Conservation (phyloP, 352 stramenopile genomes). For the Lagenidium giganteum region DNA sequence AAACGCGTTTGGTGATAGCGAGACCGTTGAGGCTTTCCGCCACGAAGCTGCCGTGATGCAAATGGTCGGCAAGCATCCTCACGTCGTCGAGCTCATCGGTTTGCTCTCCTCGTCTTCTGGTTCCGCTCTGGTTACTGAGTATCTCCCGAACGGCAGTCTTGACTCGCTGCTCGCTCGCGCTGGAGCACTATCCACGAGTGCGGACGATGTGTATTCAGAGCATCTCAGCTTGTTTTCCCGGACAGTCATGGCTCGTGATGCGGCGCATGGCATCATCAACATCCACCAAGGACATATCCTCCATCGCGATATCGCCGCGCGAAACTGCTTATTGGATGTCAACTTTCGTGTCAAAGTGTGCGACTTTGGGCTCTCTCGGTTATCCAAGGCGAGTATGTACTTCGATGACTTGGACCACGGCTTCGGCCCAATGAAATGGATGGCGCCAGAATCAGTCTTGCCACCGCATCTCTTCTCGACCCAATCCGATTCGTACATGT, state of each 20-base stretch:
- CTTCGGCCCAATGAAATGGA: conserved; percentile 72
- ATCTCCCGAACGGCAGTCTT: conserved; percentile 62
- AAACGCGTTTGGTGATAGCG: conserved; percentile 33
- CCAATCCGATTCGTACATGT: conserved; percentile 75
- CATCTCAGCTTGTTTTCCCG: conserved; percentile 43
- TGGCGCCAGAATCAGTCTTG: conserved; percentile 61
- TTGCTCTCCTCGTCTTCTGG: conserved; percentile 16
- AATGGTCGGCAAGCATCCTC: conserved; percentile 67
- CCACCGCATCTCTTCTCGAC: conserved; percentile 66
- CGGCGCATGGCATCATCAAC: conserved; percentile 55
- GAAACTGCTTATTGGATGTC: conserved; percentile 61
- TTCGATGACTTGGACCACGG: conserved; percentile 54
- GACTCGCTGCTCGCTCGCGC: conserved; percentile 28
- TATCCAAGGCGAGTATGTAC: conserved; percentile 26
- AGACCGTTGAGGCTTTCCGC: conserved; percentile 44
- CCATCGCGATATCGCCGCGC: conserved; percentile 60
- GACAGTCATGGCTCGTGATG: conserved; percentile 63
- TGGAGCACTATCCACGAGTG: conserved; percentile 1
- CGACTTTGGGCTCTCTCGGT: conserved; percentile 62
- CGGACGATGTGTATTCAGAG: background rate
- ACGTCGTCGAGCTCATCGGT: conserved; percentile 63
- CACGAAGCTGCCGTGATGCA: conserved; percentile 74
- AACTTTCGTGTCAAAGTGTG: conserved; percentile 69
- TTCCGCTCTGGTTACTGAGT: conserved; percentile 54
- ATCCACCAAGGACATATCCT: conserved; percentile 60